Conservation (phyloP, 2,329 filamentous ascomycete species). For the Daldinia eschscholtzii region DNA sequence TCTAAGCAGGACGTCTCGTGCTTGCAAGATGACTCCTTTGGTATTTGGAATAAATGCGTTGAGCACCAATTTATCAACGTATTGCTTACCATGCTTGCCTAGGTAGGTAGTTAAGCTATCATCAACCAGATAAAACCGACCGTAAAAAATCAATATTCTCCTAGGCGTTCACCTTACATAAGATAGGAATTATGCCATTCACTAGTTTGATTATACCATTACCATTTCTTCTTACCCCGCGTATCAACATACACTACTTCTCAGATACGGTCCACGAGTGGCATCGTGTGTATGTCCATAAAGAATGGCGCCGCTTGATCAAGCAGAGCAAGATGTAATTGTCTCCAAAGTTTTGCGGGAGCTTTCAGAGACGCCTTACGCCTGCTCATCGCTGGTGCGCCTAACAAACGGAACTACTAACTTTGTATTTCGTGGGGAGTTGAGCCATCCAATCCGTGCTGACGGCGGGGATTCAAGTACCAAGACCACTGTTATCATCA, state of each 20-base stretch:
- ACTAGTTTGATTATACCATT: not conserved
- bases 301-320: not conserved
- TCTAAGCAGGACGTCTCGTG: too few relatives aligned
- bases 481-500: not conserved
- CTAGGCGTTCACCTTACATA: too few relatives aligned
- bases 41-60: too few relatives aligned
- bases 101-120: too few relatives aligned
- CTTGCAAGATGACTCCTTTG: too few relatives aligned
- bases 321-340: not conserved
- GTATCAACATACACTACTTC: not conserved
- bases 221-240: not conserved
- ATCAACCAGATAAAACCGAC: too few relatives aligned
- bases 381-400: slow-evolving; percentile 14
- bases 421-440: slow-evolving; percentile 1
- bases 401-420: slow-evolving; percentile 5
- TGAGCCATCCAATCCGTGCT: not conserved
- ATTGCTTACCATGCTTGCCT: too few relatives aligned
- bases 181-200: not conserved
- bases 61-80: too few relatives aligned
- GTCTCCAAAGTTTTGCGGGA: not conserved
- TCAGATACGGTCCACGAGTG: not conserved
- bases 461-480: not conserved
- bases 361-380: not conserved
- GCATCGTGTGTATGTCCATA: not conserved
- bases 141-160: too few relatives aligned